These are phyloP conservation scores for Exophiala alcalophila DNA, from an alignment of 2,329 filamentous ascomycete species.

Conservation along the genomic window DNA sequence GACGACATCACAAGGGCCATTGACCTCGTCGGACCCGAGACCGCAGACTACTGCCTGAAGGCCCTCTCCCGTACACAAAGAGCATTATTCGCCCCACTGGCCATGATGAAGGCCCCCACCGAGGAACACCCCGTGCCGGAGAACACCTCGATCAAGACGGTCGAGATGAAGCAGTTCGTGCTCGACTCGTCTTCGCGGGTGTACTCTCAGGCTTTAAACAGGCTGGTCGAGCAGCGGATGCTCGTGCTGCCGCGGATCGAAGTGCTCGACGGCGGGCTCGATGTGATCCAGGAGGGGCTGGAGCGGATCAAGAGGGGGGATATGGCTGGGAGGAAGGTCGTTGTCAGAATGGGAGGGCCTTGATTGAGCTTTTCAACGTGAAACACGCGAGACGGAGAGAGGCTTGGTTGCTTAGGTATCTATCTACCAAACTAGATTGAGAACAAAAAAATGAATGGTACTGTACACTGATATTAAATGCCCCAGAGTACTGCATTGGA, in stretches of 20 bases:
- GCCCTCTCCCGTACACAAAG: conserved; percentile 31
- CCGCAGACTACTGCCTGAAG: conserved; percentile 34
- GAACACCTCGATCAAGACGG: conserved; percentile 36
- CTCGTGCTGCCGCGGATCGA: conserved; percentile 36
- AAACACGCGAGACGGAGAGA: too few species aligned
- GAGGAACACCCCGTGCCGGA: conserved; percentile 29
- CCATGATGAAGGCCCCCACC: conserved; percentile 34
- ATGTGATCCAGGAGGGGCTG: conserved; percentile 34
- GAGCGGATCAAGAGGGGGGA: conserved; percentile 37
- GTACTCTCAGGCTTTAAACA: conserved; percentile 36
- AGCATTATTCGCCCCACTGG: conserved; percentile 38
- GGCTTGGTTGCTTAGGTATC: too few species aligned
- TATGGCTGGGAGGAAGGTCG: conserved; percentile 37
- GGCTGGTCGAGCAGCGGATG: conserved; percentile 32
- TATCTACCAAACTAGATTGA: too few species aligned
- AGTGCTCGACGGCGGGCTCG: conserved; percentile 37
- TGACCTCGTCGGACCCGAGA: conserved; percentile 40
- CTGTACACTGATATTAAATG: too few species aligned
- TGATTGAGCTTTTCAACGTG: too few species aligned
- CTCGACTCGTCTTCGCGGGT: conserved; percentile 33
- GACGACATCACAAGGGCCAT: conserved; percentile 37
- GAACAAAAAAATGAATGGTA: too few species aligned
- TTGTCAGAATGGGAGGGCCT: conserved; percentile 32
- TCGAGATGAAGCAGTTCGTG: conserved; percentile 44
- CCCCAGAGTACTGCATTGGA: too few species aligned